Conservation (phyloP, 169 alveolate species). For the Cyclospora cayetanensis region DNA sequence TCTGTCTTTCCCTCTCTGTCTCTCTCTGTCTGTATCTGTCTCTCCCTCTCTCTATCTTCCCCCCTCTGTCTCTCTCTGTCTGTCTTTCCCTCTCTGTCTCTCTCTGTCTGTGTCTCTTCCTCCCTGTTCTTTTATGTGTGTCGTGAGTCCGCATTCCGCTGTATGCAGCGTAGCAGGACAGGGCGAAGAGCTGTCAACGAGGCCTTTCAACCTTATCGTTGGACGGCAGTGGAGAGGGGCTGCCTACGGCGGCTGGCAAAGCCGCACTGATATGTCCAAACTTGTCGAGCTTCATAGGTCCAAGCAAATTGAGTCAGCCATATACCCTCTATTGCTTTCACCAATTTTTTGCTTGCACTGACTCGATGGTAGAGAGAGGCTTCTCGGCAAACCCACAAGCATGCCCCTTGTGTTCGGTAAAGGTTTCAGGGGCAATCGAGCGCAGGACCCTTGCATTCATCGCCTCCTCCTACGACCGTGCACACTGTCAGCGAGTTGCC, state of each 20-base stretch:
- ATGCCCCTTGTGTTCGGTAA: neutral
- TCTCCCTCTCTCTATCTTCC: neutral
- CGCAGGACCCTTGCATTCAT: neutral
- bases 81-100: neutral
- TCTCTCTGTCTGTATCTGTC: neutral
- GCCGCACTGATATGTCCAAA: conserved; percentile 83
- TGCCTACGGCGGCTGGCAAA: conserved; percentile 88
- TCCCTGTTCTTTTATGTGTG: neutral
- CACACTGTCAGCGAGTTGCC: neutral
- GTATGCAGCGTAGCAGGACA: conserved; percentile 82
- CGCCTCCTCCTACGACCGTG: neutral
- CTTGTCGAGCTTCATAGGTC: conserved; percentile 77
- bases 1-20: neutral
- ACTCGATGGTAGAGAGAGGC: neutral
- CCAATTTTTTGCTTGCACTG: neutral
- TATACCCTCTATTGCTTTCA: neutral
- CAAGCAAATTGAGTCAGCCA: neutral
- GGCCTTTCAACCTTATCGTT: conserved; percentile 86
- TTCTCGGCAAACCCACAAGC: neutral
- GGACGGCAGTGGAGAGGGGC: conserved; percentile 91
- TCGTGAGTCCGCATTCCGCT: no score
- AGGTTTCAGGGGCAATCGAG: neutral
- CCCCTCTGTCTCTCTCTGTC: neutral
- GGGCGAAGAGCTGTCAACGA: conserved; percentile 83
- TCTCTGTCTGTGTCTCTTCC: neutral